phyloP scores from a whole-genome alignment of 2,329 filamentous ascomycete species.

The Fusarium cyanostomum region DNA sequence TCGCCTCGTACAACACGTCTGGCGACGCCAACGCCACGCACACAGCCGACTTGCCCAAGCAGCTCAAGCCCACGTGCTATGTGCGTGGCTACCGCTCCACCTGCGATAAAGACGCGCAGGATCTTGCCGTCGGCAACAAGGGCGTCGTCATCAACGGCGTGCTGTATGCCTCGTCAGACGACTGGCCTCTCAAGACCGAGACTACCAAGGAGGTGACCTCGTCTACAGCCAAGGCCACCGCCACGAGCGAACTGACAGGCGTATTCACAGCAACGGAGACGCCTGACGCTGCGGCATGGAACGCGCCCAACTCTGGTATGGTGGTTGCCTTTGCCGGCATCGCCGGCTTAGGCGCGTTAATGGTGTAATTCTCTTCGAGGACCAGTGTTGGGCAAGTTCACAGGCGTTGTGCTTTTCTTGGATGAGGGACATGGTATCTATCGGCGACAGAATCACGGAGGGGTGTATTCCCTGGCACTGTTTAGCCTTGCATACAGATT shows the following conservation, averaged over 20 bases:
- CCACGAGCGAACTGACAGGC: constrained; percentile 42
- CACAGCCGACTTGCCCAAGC: constrained; percentile 60
- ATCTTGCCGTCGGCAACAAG: constrained; percentile 57
- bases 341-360: background rate
- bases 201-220: constrained; percentile 38
- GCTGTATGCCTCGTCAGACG: constrained; percentile 55
- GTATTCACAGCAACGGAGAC: constrained; percentile 50
- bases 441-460: no score
- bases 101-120: constrained; percentile 61
- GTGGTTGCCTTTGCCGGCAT: constrained; percentile 25
- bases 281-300: constrained; percentile 38
- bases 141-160: constrained; percentile 70
- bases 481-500: no score
- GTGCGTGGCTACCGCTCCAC: constrained; percentile 61
- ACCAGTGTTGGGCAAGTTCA: background rate
- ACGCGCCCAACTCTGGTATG: constrained; percentile 10
- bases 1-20: constrained; percentile 63
- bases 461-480: no score
- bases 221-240: constrained; percentile 27
- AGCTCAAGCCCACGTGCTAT: constrained; percentile 67
- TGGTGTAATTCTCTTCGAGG: background rate
- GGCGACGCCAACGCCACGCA: constrained; percentile 67
- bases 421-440: background rate
- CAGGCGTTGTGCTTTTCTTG: background rate
- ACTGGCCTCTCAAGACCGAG: constrained; percentile 52